These are phyloP conservation scores for Meyerozyma carpophila DNA, from an alignment of 1,139 yeast genomes.

Conservation along the genomic window DNA sequence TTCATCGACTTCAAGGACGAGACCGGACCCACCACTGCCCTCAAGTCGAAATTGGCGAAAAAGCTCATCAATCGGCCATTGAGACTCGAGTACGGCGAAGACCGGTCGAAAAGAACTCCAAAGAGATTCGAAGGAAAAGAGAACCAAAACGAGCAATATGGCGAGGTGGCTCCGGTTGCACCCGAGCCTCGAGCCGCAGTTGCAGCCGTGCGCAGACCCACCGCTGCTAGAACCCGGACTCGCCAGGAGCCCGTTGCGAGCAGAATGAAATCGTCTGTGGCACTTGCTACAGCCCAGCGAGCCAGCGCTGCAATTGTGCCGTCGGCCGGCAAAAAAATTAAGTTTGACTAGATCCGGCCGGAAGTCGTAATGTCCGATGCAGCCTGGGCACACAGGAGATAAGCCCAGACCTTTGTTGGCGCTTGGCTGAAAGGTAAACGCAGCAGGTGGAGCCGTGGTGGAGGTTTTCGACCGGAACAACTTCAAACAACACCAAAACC, in stretches of 20 bases:
- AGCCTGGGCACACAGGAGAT: not conserved
- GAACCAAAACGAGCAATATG: conserved; percentile 15
- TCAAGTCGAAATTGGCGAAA: conserved; percentile 66
- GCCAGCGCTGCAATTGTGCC: conserved; percentile 87
- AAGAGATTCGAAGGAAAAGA: conserved; percentile 22
- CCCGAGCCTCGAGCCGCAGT: not conserved
- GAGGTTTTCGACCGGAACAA: too few species aligned
- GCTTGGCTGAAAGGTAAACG: too few species aligned
- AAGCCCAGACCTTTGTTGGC: not conserved
- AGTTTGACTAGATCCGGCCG: conserved; percentile 41
- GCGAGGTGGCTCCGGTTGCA: conserved; percentile 8
- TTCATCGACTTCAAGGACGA: conserved; percentile 82
- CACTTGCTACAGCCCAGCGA: conserved; percentile 84
- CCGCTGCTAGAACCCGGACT: not conserved
- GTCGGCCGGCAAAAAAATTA: conserved; percentile 83
- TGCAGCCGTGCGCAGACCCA: not conserved
- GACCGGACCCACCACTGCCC: conserved; percentile 76
- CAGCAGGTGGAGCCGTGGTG: too few species aligned
- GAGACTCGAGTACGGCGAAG: conserved; percentile 92
- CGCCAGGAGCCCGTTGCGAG: conserved; percentile 2
- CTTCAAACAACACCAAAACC: too few species aligned
- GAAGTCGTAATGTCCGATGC: not conserved
- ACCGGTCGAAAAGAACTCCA: conserved; percentile 75
- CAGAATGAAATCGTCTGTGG: conserved; percentile 69
- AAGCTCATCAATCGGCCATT: conserved; percentile 68